Conservation (phyloP, 148 eudicot species). For the Dianthus caryophyllus region DNA sequence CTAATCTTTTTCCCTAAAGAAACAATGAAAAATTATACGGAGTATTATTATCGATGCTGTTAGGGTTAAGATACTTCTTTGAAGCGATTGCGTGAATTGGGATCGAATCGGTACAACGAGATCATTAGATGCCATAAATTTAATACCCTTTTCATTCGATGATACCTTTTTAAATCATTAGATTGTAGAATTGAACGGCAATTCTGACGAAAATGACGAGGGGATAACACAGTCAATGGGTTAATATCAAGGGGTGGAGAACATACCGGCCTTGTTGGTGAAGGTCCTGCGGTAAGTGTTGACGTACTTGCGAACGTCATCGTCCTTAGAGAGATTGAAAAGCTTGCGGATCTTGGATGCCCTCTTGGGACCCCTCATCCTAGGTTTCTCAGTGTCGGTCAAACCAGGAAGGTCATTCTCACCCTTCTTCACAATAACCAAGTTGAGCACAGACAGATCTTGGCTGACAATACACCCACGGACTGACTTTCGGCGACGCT, state of each 20-base stretch:
- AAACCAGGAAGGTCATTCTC: slow-evolving; percentile 78
- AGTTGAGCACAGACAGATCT: slow-evolving; percentile 67
- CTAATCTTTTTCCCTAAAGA: slow-evolving; percentile 60
- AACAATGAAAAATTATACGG: not conserved
- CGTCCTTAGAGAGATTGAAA: slow-evolving; percentile 78
- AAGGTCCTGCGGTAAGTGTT: slow-evolving; percentile 74
- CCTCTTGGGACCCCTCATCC: slow-evolving; percentile 95
- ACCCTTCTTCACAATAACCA: slow-evolving; percentile 87
- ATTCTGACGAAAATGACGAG: no score
- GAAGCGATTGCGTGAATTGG: no score
- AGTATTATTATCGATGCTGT: no score
- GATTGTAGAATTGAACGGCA: no score
- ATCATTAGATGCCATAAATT: no score
- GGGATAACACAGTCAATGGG: not conserved
- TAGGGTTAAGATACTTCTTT: no score
- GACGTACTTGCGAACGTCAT: slow-evolving; percentile 86
- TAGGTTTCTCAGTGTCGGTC: slow-evolving; percentile 76
- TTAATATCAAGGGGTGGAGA: not conserved
- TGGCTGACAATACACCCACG: slow-evolving; percentile 86
- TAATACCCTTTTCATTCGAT: no score
- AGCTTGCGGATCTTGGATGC: slow-evolving; percentile 88
- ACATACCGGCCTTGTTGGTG: slow-evolving; percentile 62
- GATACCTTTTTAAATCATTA: no score
- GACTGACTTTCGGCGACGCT: slow-evolving; percentile 79
- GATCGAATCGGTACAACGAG: no score